Base-by-base conservation (phyloP, 1,284 basidiomycete genomes). In the Cryptococcus sp. region DNA sequence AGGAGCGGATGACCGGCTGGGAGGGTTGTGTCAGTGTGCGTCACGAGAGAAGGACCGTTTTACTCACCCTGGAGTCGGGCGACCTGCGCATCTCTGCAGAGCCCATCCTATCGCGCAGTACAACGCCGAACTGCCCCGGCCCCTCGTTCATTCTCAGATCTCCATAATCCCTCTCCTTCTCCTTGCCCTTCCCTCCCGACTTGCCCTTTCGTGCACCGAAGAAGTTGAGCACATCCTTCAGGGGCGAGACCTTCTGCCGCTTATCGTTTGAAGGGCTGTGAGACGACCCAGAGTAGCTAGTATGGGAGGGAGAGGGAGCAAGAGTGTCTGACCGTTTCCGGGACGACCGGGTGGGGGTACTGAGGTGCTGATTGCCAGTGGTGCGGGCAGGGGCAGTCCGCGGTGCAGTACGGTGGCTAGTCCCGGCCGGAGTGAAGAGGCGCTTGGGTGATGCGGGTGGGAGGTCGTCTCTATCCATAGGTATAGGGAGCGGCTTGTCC, bases 51-150 rank as follows among this genome's bases (percentile, higher is more conserved):
- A 39, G 12, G 43, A 40, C 12, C n/a, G n/a, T 42, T 8, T 2
- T n/a, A 63, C 63, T 60, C 48, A 69, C 66, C 46, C 64, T 56
- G 28, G 60, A 53, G 53, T 69, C 62, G 11, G 39, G 23, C n/a
- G 44, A 21, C 43, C 52, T 15, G 9, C 48, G 55, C 71, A 71
- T 72, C 61, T 73, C 72, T 24, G 64, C 63, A 50, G 71, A 71
- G 15, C 70, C 73, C 72, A 73, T 73, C 13, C 73, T 55, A 57
- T 75, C 70, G 18, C 61, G 64, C 43, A 62, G 68, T 15, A 70
- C 66, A 44, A 69, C 69, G n/a, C 71, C 71, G 20, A 50, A 50
- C 21, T 36, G 23, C 1, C 67, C 72, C 3, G 70, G 66, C 18
- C 70, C 44, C 8, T 67, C 68, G 38, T 63, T 64, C n/a, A 61